Percentiles rank a stretch among this genome's conserved stretches.
Evolutionary conservation across 129 eudicot genomes (phyloP).

Genomic region (Arctium minus): DNA sequence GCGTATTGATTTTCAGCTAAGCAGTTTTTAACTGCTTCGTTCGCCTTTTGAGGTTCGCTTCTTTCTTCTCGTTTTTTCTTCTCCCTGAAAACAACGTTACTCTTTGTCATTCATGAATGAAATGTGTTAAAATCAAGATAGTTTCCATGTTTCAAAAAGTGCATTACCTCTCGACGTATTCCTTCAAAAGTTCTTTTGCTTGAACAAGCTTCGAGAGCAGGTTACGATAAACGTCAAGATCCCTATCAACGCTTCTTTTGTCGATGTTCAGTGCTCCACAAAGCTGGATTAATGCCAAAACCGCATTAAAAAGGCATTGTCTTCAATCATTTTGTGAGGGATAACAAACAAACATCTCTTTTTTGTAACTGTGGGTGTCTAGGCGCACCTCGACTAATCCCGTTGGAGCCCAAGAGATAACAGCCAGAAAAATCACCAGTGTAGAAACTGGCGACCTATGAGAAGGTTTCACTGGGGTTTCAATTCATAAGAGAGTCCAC

Average conservation of each 20-base stretch:
- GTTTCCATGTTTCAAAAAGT: background rate
- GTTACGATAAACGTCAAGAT: constrained; percentile 97
- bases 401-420: background rate
- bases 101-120: background rate
- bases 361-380: background rate
- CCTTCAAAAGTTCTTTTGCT: constrained; percentile 86
- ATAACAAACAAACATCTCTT: background rate
- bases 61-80: constrained; percentile 84
- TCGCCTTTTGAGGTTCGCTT: constrained; percentile 59
- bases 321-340: background rate
- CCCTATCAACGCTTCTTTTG: constrained; percentile 86
- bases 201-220: constrained; percentile 89
- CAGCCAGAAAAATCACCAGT: background rate
- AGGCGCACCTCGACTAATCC: background rate
- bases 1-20: constrained; percentile 34
- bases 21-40: constrained; percentile 63
- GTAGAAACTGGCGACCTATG: background rate
- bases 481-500: too few relatives aligned
- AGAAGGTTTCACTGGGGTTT: too few relatives aligned
- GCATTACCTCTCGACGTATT: constrained; percentile 75
- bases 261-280: constrained; percentile 76
- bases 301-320: background rate
- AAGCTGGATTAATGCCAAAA: constrained; percentile 41
- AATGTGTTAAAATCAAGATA: background rate
- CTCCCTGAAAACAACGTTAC: constrained; percentile 45